phyloP scores from a whole-genome alignment of 768 basidiomycete genomes.

The Suillus spraguei region DNA sequence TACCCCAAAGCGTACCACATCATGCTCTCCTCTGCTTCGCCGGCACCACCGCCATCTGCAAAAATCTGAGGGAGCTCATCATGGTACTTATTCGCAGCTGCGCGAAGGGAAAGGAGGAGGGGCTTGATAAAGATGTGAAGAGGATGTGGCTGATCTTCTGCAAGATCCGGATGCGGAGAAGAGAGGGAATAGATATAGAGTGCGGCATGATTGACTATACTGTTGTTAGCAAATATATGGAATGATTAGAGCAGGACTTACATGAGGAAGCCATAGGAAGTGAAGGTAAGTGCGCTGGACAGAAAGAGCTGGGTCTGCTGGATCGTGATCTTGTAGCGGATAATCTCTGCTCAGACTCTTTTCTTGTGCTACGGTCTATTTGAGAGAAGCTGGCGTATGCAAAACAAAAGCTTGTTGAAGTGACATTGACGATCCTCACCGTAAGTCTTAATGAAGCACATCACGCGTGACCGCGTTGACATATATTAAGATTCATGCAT shows the following conservation, averaged over 20 bases:
- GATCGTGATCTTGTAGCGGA: slow-evolving; percentile 47
- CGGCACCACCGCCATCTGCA: slow-evolving; percentile 57
- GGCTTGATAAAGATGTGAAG: slow-evolving; percentile 63
- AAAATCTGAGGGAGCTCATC: slow-evolving; percentile 62
- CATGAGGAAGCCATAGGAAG: slow-evolving; percentile 79
- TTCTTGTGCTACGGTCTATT: slow-evolving; percentile 65
- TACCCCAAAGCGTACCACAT: slow-evolving; percentile 75
- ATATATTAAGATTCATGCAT: too few species aligned
- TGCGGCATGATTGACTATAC: slow-evolving; percentile 76
- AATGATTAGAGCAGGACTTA: slow-evolving; percentile 28
- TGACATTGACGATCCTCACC: background rate
- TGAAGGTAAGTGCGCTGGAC: slow-evolving; percentile 70
- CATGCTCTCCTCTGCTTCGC: slow-evolving; percentile 68
- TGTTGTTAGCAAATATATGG: slow-evolving; percentile 14
- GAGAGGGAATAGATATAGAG: slow-evolving; percentile 53
- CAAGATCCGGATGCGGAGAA: slow-evolving; percentile 45
- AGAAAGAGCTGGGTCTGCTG: slow-evolving; percentile 57
- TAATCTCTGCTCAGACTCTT: slow-evolving; percentile 57
- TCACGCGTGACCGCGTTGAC: background rate
- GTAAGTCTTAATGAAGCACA: background rate
- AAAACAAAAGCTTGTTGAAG: slow-evolving; percentile 24
- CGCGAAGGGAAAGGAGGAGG: slow-evolving; percentile 60
- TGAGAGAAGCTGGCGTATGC: slow-evolving; percentile 25
- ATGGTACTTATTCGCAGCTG: slow-evolving; percentile 62
- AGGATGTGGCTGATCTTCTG: slow-evolving; percentile 44